These are phyloP conservation scores for Sugiyamaella smithiae DNA, from an alignment of 805 yeast species.

Conservation along the genomic window DNA sequence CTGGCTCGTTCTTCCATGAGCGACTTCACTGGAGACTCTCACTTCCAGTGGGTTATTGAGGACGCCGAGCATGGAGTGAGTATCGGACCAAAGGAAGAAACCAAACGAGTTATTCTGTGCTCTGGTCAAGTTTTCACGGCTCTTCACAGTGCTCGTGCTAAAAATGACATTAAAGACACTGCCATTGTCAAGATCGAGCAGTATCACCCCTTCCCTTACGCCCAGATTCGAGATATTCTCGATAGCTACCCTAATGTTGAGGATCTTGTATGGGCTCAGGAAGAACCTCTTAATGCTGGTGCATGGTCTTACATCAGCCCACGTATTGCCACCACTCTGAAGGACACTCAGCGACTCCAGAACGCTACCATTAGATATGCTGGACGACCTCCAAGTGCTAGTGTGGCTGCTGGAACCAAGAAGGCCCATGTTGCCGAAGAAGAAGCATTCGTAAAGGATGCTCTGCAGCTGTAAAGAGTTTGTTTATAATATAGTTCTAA, in stretches of 20 bases:
- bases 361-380: slow-evolving; percentile 70
- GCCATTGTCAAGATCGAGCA: slow-evolving; percentile 91
- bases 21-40: slow-evolving; percentile 89
- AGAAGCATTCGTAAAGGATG: slow-evolving; percentile 78
- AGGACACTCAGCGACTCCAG: slow-evolving; percentile 68
- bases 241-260: slow-evolving; percentile 75
- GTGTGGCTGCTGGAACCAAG: slow-evolving; percentile 98
- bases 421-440: slow-evolving; percentile 85
- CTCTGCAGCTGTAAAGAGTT: slow-evolving; percentile 41
- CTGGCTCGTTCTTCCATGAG: slow-evolving; percentile 80
- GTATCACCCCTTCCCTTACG: slow-evolving; percentile 98
- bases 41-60: slow-evolving; percentile 94
- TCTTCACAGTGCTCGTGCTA: slow-evolving; percentile 81
- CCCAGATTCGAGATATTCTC: slow-evolving; percentile 82
- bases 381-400: slow-evolving; percentile 97
- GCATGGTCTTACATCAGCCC: slow-evolving; percentile 77
- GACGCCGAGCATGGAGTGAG: slow-evolving; percentile 81
- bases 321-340: slow-evolving; percentile 72
- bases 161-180: slow-evolving; percentile 71
- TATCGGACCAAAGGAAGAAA: slow-evolving; percentile 74
- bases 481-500: neutral
- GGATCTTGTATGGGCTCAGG: slow-evolving; percentile 96
- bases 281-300: slow-evolving; percentile 98
- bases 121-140: slow-evolving; percentile 96
- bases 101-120: slow-evolving; percentile 80